These are phyloP conservation scores for Botrytis pseudocinerea DNA, from an alignment of 2,329 filamentous ascomycete genomes.

Conservation along the genomic window DNA sequence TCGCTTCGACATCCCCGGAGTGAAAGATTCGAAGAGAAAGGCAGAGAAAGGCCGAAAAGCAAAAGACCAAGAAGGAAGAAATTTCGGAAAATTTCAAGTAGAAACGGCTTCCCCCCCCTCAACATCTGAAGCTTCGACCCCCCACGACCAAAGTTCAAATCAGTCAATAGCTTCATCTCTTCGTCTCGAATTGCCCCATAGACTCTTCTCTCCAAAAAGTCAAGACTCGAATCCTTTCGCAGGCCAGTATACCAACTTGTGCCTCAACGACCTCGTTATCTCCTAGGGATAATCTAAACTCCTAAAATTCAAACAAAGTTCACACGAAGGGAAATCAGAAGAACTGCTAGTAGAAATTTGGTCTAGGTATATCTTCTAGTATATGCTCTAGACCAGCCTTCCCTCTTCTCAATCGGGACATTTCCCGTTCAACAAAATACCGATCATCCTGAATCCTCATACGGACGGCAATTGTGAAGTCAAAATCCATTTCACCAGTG, in stretches of 20 bases:
- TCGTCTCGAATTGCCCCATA: background rate
- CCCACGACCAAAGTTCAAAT: background rate
- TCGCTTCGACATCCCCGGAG: background rate
- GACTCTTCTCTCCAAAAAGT: background rate
- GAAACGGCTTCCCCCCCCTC: background rate
- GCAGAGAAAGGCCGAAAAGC: background rate
- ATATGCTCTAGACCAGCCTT: conserved; percentile 2
- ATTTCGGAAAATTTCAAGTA: background rate
- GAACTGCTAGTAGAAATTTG: background rate
- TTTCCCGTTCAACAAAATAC: background rate
- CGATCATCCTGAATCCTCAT: background rate
- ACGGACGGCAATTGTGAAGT: background rate
- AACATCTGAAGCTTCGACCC: background rate
- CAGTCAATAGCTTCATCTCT: background rate
- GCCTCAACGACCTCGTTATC: background rate
- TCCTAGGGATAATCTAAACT: background rate
- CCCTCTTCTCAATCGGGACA: background rate
- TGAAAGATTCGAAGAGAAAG: background rate
- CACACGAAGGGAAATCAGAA: background rate
- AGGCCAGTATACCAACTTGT: background rate
- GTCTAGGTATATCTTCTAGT: conserved; percentile 2
- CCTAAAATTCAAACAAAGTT: background rate
- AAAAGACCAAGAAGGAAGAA: background rate
- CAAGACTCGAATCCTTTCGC: background rate
- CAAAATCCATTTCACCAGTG: background rate